Evolutionary conservation across 108 stramenopile genomes (phyloP).

Genomic region (Skeletonema potamos): DNA sequence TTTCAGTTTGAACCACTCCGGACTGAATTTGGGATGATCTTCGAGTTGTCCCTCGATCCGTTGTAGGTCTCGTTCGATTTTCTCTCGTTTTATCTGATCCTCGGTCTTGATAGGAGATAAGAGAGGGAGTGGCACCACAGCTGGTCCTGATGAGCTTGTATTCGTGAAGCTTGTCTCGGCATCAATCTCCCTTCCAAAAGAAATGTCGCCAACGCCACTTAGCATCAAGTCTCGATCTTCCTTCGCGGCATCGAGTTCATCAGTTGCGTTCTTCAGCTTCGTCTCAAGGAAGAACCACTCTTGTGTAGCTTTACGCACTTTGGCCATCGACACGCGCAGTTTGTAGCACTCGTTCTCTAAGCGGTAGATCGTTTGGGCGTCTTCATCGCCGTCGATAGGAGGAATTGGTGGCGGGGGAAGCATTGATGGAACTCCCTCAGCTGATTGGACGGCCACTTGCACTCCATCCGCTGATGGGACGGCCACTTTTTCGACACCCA

Average conservation of each 20-base stretch:
- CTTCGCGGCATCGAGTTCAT: constrained; percentile 25
- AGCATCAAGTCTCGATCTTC: constrained; percentile 21
- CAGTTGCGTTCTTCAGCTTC: constrained; percentile 13
- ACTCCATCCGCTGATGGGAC: not conserved
- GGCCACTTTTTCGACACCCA: not conserved
- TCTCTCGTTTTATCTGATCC: not conserved
- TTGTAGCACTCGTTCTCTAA: constrained; percentile 20
- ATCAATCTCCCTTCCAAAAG: not conserved
- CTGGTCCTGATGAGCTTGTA: not conserved
- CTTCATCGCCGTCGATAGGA: constrained; percentile 1
- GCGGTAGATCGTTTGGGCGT: constrained; percentile 8
- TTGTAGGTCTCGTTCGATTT: not conserved
- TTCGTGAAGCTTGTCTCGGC: not conserved
- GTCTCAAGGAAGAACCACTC: constrained; percentile 14
- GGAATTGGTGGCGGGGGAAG: not conserved
- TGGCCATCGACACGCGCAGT: constrained; percentile 1
- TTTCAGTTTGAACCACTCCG: constrained; percentile 23
- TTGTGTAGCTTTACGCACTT: constrained; percentile 2
- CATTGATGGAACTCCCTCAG: not conserved
- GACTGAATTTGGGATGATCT: constrained; percentile 4
- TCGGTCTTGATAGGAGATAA: not conserved
- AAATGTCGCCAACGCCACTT: not conserved
- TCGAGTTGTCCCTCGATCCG: constrained; percentile 9
- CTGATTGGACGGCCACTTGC: not conserved
- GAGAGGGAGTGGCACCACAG: not conserved